Evolutionary conservation across 306 rosid species (phyloP).

Genomic region (Malus sylvestris): DNA sequence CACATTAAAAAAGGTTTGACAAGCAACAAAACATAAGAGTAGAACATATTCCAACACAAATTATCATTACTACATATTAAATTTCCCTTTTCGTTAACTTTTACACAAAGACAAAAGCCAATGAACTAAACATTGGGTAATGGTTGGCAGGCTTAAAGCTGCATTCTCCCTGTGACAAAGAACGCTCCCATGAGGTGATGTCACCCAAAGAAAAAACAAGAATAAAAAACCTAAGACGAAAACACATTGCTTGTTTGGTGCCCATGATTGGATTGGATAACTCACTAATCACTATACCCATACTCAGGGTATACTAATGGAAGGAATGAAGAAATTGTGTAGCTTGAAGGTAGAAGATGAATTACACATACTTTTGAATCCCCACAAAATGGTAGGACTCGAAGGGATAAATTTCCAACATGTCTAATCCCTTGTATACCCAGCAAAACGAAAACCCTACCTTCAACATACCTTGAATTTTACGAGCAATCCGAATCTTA

Average conservation of each 20-base stretch:
- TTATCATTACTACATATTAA: not conserved
- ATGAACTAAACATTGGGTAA: not conserved
- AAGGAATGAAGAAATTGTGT: not conserved
- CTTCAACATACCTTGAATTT: not conserved
- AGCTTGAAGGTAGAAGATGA: not conserved
- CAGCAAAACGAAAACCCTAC: not conserved
- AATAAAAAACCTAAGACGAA: not conserved
- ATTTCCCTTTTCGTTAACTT: not conserved
- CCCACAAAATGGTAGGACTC: not conserved
- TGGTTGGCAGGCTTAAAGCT: slow-evolving; percentile 16
- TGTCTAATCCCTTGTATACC: not conserved
- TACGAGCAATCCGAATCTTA: not conserved
- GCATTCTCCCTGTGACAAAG: slow-evolving; percentile 52
- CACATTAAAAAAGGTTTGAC: not conserved
- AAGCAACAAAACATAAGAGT: not conserved
- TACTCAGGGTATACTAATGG: not conserved
- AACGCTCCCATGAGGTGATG: slow-evolving; percentile 74
- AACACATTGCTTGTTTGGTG: no score
- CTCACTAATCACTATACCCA: no score
- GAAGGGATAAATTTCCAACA: not conserved
- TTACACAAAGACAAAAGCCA: not conserved
- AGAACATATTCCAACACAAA: not conserved
- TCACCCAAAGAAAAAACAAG: slow-evolving; percentile 36
- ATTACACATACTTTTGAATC: not conserved
- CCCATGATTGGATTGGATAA: no score